These are phyloP conservation scores for Parasarocladium wereldwijsianum DNA, from an alignment of 2,329 filamentous ascomycete genomes.

Conservation along the genomic window DNA sequence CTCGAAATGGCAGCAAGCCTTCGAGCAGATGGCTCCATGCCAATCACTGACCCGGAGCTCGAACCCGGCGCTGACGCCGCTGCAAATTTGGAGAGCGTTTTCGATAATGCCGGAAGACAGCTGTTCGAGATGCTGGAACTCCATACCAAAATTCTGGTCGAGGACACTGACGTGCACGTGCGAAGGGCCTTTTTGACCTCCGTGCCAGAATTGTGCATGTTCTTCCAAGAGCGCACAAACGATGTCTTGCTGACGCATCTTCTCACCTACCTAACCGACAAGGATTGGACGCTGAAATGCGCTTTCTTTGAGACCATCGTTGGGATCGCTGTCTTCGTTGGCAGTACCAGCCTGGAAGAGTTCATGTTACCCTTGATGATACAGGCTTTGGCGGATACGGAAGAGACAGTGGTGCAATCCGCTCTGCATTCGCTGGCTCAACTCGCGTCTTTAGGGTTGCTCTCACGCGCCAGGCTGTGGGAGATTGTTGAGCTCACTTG, in stretches of 20 bases:
- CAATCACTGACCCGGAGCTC: slow-evolving; percentile 61
- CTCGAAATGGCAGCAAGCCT: slow-evolving; percentile 84
- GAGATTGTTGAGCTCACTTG: slow-evolving; percentile 73
- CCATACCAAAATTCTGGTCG: slow-evolving; percentile 80
- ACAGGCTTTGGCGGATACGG: slow-evolving; percentile 80
- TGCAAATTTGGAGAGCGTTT: slow-evolving; percentile 65
- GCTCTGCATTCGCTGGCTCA: slow-evolving; percentile 77
- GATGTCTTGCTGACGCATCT: slow-evolving; percentile 93
- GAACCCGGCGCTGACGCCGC: slow-evolving; percentile 56
- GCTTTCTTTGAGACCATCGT: slow-evolving; percentile 94
- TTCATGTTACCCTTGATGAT: slow-evolving; percentile 95
- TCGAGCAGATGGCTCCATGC: slow-evolving; percentile 67
- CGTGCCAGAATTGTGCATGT: slow-evolving; percentile 82
- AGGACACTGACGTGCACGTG: slow-evolving; percentile 73
- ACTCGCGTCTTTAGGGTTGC: slow-evolving; percentile 74
- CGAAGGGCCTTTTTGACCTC: slow-evolving; percentile 83
- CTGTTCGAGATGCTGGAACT: slow-evolving; percentile 72
- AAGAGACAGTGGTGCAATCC: slow-evolving; percentile 87
- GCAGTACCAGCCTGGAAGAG: slow-evolving; percentile 77
- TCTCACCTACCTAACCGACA: slow-evolving; percentile 93
- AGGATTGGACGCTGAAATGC: slow-evolving; percentile 91
- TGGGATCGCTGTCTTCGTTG: slow-evolving; percentile 80
- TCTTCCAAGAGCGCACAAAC: slow-evolving; percentile 85
- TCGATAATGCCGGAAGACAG: slow-evolving; percentile 74
- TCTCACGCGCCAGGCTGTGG: slow-evolving; percentile 75